Conservation (phyloP, 805 yeast species). For the Isabelozyma gotoi region DNA sequence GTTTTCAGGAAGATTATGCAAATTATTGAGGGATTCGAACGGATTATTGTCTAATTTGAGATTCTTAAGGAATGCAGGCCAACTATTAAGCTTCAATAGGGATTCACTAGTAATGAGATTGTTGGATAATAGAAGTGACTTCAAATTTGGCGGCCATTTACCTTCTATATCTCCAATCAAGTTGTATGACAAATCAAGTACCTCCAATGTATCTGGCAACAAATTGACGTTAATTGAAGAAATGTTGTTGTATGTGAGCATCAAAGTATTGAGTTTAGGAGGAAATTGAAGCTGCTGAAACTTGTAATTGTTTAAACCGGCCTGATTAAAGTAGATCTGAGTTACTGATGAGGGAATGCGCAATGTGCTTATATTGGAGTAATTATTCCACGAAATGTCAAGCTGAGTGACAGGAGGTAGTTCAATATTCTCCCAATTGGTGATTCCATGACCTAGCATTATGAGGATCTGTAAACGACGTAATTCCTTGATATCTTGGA, state of each 20-base stretch:
- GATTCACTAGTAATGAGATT: conserved; percentile 18
- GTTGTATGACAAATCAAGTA: conserved; percentile 29
- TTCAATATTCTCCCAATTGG: conserved; percentile 23
- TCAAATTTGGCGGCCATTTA: conserved; percentile 26
- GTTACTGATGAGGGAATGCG: conserved; percentile 17
- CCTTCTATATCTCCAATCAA: conserved; percentile 8
- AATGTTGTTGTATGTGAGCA: conserved; percentile 31
- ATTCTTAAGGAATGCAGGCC: conserved; percentile 23
- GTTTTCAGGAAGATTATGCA: conserved; percentile 18
- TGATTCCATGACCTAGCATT: conserved; percentile 31
- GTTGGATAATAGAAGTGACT: conserved; percentile 20
- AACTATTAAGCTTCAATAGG: conserved; percentile 14
- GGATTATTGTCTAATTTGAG: conserved; percentile 23
- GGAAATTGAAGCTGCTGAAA: conserved; percentile 16
- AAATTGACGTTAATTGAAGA: conserved; percentile 17
- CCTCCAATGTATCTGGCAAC: conserved; percentile 28
- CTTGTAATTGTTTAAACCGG: conserved; percentile 15
- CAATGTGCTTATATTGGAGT: conserved; percentile 21
- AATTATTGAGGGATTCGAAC: conserved; percentile 15
- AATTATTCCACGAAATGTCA: conserved; percentile 37
- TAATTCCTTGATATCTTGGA: background rate
- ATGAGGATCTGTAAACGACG: conserved; percentile 21
- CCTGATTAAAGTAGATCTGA: conserved; percentile 32
- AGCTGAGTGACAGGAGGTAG: conserved; percentile 29
- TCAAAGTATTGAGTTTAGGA: conserved; percentile 21